A percentile compares a stretch with the other conserved stretches of the same genome.
Conservation (phyloP, 1,139 yeast species). For the Magnusiomyces paraingens region DNA sequence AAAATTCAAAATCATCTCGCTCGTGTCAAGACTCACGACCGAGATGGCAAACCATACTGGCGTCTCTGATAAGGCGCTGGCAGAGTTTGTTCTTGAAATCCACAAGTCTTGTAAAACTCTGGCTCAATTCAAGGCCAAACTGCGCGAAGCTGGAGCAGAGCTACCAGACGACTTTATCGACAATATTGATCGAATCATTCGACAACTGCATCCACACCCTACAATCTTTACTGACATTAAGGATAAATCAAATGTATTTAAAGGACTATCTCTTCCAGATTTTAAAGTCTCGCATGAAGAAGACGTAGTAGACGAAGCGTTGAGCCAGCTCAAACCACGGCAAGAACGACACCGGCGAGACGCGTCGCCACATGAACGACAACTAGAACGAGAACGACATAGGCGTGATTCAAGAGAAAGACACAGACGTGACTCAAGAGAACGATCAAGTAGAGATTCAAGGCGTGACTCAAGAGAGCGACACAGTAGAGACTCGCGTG, state of each 20-base stretch:
- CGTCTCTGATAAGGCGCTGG: constrained; percentile 40
- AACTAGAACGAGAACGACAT: background rate
- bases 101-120: constrained; percentile 36
- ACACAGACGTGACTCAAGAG: background rate
- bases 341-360: background rate
- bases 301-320: constrained; percentile 12
- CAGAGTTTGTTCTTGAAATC: constrained; percentile 51
- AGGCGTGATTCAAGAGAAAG: constrained; percentile 1
- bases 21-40: constrained; percentile 32
- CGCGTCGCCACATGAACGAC: constrained; percentile 7
- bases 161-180: constrained; percentile 44
- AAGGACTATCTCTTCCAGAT: constrained; percentile 24
- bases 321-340: constrained; percentile 8
- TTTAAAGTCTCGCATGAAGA: constrained; percentile 1
- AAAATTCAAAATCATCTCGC: constrained; percentile 31
- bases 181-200: constrained; percentile 34
- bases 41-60: constrained; percentile 33
- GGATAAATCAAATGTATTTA: constrained; percentile 15
- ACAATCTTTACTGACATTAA: constrained; percentile 1
- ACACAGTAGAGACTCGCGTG: constrained; percentile 6
- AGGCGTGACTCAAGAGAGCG: constrained; percentile 7
- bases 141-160: constrained; percentile 58
- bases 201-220: constrained; percentile 29
- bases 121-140: constrained; percentile 38
- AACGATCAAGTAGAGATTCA: background rate